Evolutionary conservation across 345 rosid species (phyloP).

Genomic region (Eucalyptus sideroxylon): DNA sequence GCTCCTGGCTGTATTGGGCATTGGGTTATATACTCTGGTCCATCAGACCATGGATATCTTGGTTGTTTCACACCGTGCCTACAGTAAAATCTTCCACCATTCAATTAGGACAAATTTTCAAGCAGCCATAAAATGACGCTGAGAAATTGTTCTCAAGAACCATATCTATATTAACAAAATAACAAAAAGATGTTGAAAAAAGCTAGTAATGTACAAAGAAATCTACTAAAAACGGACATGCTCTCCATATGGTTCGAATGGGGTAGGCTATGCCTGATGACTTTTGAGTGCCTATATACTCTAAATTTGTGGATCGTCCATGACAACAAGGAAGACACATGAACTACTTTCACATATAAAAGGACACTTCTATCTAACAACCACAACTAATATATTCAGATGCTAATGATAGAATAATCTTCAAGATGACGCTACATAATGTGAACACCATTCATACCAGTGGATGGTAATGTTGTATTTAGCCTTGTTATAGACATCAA

Average conservation of each 20-base stretch:
- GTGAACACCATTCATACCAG: neutral
- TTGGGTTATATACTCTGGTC: slow-evolving; percentile 32
- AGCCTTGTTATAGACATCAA: slow-evolving; percentile 10
- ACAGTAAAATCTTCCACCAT: neutral
- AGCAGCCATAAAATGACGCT: neutral
- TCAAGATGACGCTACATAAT: neutral
- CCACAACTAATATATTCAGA: neutral
- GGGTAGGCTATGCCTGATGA: neutral
- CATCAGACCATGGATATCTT: slow-evolving; percentile 28
- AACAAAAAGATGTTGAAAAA: neutral
- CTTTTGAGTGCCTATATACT: neutral
- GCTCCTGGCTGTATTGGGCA: slow-evolving; percentile 20
- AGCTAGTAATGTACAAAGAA: neutral
- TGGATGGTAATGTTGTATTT: slow-evolving; percentile 17
- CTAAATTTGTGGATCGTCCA: neutral
- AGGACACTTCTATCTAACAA: neutral
- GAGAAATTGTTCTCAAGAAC: neutral
- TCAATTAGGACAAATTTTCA: neutral
- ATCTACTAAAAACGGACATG: neutral
- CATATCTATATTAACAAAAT: neutral
- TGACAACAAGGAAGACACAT: neutral
- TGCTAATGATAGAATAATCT: neutral
- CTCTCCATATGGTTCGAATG: neutral
- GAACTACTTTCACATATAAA: neutral
- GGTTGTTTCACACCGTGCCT: slow-evolving; percentile 38